Evolutionary conservation across 768 basidiomycete species (phyloP), one percentile per base, ranked within the genome.

Genomic region (Daedaleopsis nitida): DNA sequence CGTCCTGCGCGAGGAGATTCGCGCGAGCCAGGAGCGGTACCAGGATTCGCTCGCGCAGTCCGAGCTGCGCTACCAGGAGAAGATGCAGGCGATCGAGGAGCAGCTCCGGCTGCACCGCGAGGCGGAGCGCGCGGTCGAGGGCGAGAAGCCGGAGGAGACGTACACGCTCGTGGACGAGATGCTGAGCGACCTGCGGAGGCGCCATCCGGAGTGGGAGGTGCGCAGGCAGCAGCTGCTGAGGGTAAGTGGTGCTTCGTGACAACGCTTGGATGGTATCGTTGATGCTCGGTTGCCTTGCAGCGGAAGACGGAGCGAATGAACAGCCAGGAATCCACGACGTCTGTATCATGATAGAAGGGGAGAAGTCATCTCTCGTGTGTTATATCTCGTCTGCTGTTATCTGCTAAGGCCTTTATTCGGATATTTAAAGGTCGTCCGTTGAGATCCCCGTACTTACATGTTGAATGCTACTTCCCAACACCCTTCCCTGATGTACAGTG

Each of bases 181-280:
- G 67, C 75, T 88, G 50, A 76, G 81, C 43, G 83, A 83, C 43
- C 76, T 89, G 59, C 76, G 82, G 58, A 75, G 79, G 43, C 71
- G 76, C 56, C 85, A 82, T 66, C 87, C 88, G 39, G 87, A 87
- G 60, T 86, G 87, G 82, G 80, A 83, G 62, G 77, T 76, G 21
- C 80, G 88, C 55, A 78, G 78, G 69, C 77, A 78, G 66, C 80
- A 80, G 57, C 78, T 78, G 4, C 74, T 82, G 63, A 75, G 80
- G 76, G 87, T 86, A 62, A 60, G 76, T 67, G 27, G 17, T 19
- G 52, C 43, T 19, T 32, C 23, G 27, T 37, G 34, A 35, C 61
- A 62, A n/a, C 55, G 37, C 24, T 27, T n/a, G 12, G 13, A 32
- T 23, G 38, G 45, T 38, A 21, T 68, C 42, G 63, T 50, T 60